Evolutionary conservation across 306 rosid species (phyloP).

Genomic region (Canavalia ensiformis): DNA sequence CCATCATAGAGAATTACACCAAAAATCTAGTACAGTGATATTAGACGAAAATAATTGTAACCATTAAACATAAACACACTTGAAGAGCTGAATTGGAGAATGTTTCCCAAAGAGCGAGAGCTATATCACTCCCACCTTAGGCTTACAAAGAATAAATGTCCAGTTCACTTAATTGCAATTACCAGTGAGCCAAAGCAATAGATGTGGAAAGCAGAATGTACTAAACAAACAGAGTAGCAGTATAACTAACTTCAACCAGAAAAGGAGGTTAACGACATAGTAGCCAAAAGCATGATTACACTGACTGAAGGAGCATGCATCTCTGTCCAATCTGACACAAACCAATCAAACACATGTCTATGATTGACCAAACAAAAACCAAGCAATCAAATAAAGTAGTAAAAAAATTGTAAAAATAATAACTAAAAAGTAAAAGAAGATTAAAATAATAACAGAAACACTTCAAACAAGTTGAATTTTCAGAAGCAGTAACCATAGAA

Average conservation of each 20-base stretch:
- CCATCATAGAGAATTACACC: not conserved
- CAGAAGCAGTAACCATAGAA: not conserved
- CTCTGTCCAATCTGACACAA: not conserved
- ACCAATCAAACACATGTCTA: not conserved
- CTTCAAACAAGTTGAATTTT: not conserved
- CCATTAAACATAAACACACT: not conserved
- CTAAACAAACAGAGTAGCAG: not conserved
- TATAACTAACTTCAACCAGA: not conserved
- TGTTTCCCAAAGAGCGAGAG: not conserved
- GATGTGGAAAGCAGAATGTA: constrained; percentile 8
- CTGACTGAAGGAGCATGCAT: not conserved
- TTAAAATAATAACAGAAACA: not conserved
- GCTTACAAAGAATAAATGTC: not conserved
- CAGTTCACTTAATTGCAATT: constrained; percentile 25
- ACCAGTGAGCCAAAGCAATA: constrained; percentile 32
- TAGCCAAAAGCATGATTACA: not conserved
- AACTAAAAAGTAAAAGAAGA: constrained; percentile 18
- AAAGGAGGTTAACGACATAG: not conserved
- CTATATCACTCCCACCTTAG: not conserved
- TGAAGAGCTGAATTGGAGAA: constrained; percentile 11
- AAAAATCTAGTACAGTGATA: not conserved
- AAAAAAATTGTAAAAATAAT: not conserved
- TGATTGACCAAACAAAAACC: constrained; percentile 27
- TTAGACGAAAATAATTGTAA: not conserved
- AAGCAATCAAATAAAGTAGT: constrained; percentile 7